phyloP scores from a whole-genome alignment of 2,329 filamentous ascomycete species.

The Ophiostoma ips region DNA sequence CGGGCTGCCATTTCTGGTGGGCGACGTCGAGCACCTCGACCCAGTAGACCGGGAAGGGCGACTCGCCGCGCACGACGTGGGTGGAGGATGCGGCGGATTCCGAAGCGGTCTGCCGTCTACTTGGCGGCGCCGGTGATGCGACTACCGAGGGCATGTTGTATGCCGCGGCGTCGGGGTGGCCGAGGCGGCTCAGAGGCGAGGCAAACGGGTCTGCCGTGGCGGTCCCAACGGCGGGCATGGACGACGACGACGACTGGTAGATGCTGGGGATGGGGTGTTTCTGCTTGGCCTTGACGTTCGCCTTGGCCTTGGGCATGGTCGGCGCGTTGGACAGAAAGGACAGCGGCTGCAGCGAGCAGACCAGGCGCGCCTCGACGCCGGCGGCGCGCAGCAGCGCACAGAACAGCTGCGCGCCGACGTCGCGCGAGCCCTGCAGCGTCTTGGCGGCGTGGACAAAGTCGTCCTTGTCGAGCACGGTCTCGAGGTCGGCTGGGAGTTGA shows the following conservation, averaged over 20 bases:
- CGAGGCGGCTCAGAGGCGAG: conserved; percentile 34
- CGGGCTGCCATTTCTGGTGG: conserved; percentile 80
- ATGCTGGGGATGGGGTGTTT: conserved; percentile 26
- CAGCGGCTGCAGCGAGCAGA: conserved; percentile 80
- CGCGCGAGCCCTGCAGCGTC: conserved; percentile 64
- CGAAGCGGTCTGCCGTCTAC: too few relatives aligned
- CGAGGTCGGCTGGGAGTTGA: conserved; percentile 43
- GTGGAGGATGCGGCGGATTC: conserved; percentile 22
- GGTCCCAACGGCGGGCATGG: conserved; percentile 7
- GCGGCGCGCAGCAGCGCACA: conserved; percentile 73
- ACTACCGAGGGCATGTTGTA: conserved; percentile 34
- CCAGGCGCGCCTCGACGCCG: conserved; percentile 68
- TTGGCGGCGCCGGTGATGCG: conserved; percentile 18
- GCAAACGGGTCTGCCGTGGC: neutral
- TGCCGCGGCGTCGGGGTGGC: conserved; percentile 39
- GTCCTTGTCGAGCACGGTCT: conserved; percentile 51
- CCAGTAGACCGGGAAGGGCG: conserved; percentile 78
- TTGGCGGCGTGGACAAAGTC: conserved; percentile 63
- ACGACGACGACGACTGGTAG: conserved; percentile 19
- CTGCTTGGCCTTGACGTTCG: conserved; percentile 21
- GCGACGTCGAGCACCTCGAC: conserved; percentile 79
- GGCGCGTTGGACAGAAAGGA: conserved; percentile 47
- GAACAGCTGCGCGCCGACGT: conserved; percentile 80
- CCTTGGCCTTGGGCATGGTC: conserved; percentile 26
- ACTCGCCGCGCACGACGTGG: conserved; percentile 49